Evolutionary conservation across 768 basidiomycete species (phyloP), one percentile per base, ranked within the genome.

Genomic region (Kwoniella dejecticola): DNA sequence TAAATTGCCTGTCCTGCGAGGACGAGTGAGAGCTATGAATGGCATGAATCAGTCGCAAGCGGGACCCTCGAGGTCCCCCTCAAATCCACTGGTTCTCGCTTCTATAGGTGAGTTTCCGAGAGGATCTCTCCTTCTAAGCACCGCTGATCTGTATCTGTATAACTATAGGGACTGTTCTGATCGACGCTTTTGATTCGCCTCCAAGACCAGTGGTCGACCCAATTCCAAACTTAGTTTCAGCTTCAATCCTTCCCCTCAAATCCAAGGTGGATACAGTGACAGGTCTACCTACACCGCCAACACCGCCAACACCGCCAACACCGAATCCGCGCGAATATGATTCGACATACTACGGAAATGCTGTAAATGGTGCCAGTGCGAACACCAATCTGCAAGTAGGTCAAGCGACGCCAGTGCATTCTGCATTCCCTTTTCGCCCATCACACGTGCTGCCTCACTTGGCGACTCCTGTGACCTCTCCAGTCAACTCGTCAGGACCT

Each of bases 151-250:
- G n/a, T n/a, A n/a, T n/a, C n/a, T n/a, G n/a, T n/a, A n/a, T n/a
- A n/a, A n/a, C n/a, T n/a, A n/a, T 26, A 74, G 72, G 72, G 12
- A 69, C 72, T 2, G 68, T 71, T 52, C 41, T 74, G 40, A 70
- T 74, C 38, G 72, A 74, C 40, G 52, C 61, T 21, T 74, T 74
- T 52, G 72, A 74, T 29, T 38, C 47, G 13, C 61, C 67, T 13
- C 67, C 69, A 8, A 57, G 47, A 11, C 66, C 68, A 0, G 29
- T 45, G 19, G 8, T 42, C 5, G 41, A 42, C 19, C 10, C 12
- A 5, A 6, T 42, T n/a, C 67, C 69, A 4, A 57, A 38, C 64
- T 66, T 1, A 29, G 33, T 19, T 17, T 57, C 27, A 57, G 60
- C 23, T 38, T 8, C 38, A 29, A 44, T 12, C 15, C 53, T 12